Percentiles rank a stretch among this genome's conserved stretches.
These are phyloP conservation scores for Flaveria sonorensis DNA, from an alignment of 129 eudicot species.

Conservation along the genomic window DNA sequence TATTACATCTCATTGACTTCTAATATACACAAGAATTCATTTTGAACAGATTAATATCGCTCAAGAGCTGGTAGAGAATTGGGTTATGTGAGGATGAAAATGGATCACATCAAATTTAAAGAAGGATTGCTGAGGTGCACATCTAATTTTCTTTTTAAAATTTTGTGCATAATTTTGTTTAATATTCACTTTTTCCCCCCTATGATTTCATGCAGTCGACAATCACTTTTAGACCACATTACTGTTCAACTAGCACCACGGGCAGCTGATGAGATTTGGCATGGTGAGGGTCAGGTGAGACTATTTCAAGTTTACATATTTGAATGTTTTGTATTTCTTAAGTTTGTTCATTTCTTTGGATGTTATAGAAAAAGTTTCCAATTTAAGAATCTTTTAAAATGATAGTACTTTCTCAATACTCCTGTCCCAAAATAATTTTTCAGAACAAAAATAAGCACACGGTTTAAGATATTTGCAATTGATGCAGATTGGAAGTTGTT, in stretches of 20 bases:
- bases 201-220: slow-evolving; percentile 61
- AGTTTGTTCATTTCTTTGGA: neutral
- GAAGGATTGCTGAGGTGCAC: slow-evolving; percentile 72
- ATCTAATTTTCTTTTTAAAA: neutral
- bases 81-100: slow-evolving; percentile 78
- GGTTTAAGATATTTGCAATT: neutral
- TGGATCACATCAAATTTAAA: slow-evolving; percentile 65
- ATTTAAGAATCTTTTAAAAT: neutral
- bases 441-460: neutral
- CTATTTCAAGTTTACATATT: neutral
- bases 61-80: slow-evolving; percentile 85
- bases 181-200: neutral
- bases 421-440: neutral
- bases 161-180: neutral
- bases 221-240: slow-evolving; percentile 78
- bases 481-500: too few relatives aligned
- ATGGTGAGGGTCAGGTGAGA: slow-evolving; percentile 78
- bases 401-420: neutral
- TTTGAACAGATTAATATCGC: slow-evolving; percentile 72
- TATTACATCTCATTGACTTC: slow-evolving; percentile 1
- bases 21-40: neutral
- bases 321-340: neutral
- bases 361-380: neutral
- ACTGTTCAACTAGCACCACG: slow-evolving; percentile 92
- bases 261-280: slow-evolving; percentile 95